Conservation (phyloP, 352 stramenopile species). For the Globisporangium paroecandrum region DNA sequence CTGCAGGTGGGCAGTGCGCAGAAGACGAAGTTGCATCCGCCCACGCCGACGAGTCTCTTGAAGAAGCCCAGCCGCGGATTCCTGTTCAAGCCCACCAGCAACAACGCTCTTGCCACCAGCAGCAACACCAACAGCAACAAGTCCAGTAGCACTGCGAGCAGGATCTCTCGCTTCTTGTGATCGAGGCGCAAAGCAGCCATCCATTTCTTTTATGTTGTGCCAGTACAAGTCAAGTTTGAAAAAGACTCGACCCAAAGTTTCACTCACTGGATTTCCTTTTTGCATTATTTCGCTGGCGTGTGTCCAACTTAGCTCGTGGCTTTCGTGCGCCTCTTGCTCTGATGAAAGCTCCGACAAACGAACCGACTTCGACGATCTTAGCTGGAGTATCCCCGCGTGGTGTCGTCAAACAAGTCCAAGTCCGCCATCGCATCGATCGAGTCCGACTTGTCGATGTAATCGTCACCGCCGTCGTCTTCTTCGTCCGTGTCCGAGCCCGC, state of each 20-base stretch:
- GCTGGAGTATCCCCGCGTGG: neutral
- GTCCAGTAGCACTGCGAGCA: neutral
- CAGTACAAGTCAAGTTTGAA: neutral
- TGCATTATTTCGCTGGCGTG: neutral
- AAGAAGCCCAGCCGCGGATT: slow-evolving; percentile 2
- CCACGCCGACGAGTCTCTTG: slow-evolving; percentile 3
- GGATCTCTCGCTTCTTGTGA: slow-evolving; percentile 8
- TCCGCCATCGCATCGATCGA: slow-evolving; percentile 12
- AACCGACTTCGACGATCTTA: neutral
- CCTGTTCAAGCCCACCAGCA: neutral
- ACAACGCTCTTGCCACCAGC: neutral
- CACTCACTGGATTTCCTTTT: slow-evolving; percentile 3
- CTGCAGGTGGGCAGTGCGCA: slow-evolving; percentile 4
- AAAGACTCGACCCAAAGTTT: neutral
- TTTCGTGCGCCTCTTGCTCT: neutral
- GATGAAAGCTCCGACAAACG: neutral
- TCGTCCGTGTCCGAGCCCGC: slow-evolving; percentile 67
- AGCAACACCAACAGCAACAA: neutral
- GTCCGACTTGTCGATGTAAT: slow-evolving; percentile 33
- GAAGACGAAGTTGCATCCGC: slow-evolving; percentile 1
- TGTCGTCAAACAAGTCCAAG: slow-evolving; percentile 13
- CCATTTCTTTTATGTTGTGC: neutral
- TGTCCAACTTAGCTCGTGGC: neutral
- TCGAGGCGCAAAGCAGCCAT: neutral
- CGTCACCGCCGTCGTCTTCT: slow-evolving; percentile 52